Base-by-base conservation (phyloP, 345 rosid species). In the Cochlearia excelsa region DNA sequence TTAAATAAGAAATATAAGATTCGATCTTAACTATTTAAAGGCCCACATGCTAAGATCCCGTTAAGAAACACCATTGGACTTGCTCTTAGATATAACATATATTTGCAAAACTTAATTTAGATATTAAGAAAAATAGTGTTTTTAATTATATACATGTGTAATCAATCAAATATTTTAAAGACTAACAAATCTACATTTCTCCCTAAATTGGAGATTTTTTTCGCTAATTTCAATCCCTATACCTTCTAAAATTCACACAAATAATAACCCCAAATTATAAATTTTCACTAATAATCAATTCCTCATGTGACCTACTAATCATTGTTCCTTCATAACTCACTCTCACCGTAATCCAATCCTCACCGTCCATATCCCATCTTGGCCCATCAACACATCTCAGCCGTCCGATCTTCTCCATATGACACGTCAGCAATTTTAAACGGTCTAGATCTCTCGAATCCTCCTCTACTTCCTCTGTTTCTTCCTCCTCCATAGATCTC, bases 301-400 rank as follows among this genome's bases (percentile, higher is more conserved):
- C 50, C 26, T 55, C 31, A 49, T 68, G 56, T 68, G 59, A 55
- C 59, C 63, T 48, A 71, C 75, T 46, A 51, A 71, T 64, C 70
- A 71, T 65, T 58, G 61, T 71, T 71, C 65, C 70, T 63, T 58
- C 61, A 63, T 65, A 70, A 5, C 57, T 58, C 54, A 35, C 74
- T 55, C 93, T 82, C 9, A 86, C 64, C 23, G 81, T 69, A 57
- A 82, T 68, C 94, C 94, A 88, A 33, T 56, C 70, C 49, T 35
- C 77, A 72, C 78, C 87, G 27, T 61, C 72, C 68, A 51, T 37
- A 51, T 39, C 71, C 84, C 86, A 83, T 30, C 49, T 68, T 61
- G 84, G 65, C 39, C 62, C 78, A 53, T 51, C 71, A 48, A 52
- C 55, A 53, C 7, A 49, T 28, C 61, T 58, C 76, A 86, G 35